A percentile compares a stretch with the other conserved stretches of the same genome.
Conservation (phyloP, 1,139 yeast species). For the Suhomyces bokatorum region DNA sequence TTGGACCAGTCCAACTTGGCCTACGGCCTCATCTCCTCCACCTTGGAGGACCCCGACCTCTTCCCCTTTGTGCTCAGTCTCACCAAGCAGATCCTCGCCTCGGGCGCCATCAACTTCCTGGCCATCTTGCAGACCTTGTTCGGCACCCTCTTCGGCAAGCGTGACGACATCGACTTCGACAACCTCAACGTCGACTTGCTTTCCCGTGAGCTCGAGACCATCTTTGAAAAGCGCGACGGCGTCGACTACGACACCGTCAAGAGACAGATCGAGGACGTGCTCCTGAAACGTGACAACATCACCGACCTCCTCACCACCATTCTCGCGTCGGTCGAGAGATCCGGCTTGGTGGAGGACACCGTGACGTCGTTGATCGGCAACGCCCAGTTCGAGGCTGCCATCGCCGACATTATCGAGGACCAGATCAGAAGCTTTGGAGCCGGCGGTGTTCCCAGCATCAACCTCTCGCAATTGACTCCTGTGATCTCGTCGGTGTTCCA, state of each 20-base stretch:
- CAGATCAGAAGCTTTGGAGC: conserved; percentile 27
- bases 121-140: conserved; percentile 23
- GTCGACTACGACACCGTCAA: not conserved
- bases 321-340: conserved; percentile 29
- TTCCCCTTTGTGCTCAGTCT: conserved; percentile 30
- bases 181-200: not conserved
- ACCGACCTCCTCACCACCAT: conserved; percentile 37
- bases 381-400: conserved; percentile 29
- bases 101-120: conserved; percentile 22
- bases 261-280: not conserved
- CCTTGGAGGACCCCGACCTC: conserved; percentile 28
- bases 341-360: conserved; percentile 32
- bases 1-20: conserved; percentile 37
- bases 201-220: not conserved
- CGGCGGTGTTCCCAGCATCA: conserved; percentile 11
- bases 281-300: conserved; percentile 32
- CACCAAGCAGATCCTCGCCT: conserved; percentile 23
- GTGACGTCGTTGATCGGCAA: conserved; percentile 28
- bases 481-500: conserved; percentile 23
- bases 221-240: not conserved
- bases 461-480: conserved; percentile 23
- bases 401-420: conserved; percentile 28
- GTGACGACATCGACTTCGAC: conserved; percentile 6
- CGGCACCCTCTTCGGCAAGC: conserved; percentile 5
- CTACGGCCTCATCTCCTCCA: conserved; percentile 31